These are phyloP conservation scores for Globisporangium uncinulatum DNA, from an alignment of 352 stramenopile species.

Conservation along the genomic window DNA sequence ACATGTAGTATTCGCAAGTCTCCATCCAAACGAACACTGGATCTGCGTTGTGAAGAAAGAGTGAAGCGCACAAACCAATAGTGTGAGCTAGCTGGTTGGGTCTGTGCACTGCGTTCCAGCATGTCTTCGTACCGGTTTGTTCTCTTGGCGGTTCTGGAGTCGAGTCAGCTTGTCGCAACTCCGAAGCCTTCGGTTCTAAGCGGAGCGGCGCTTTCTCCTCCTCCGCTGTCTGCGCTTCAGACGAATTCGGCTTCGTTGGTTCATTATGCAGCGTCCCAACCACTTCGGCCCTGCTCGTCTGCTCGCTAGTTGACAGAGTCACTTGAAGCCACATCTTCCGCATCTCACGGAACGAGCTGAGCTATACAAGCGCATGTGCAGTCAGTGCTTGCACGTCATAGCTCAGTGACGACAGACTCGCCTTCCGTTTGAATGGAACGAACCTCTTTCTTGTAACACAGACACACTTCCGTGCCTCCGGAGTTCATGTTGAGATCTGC, in stretches of 20 bases:
- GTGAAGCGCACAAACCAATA: neutral
- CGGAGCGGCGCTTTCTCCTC: too few species aligned
- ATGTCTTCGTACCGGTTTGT: neutral
- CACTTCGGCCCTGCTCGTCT: neutral
- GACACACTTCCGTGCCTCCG: conserved; percentile 63
- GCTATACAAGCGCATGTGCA: conserved; percentile 8
- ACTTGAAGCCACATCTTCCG: conserved; percentile 36
- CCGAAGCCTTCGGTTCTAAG: conserved; percentile 4
- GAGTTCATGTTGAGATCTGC: conserved; percentile 74
- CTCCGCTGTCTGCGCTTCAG: neutral
- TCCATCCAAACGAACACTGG: conserved; percentile 9
- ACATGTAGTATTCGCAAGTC: conserved; percentile 66
- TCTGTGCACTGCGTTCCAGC: too few species aligned
- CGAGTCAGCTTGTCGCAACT: conserved; percentile 7
- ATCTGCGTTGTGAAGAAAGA: neutral
- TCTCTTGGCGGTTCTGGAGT: neutral
- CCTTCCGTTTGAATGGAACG: neutral
- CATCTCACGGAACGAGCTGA: conserved; percentile 28
- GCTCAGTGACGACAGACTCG: neutral
- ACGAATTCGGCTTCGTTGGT: neutral
- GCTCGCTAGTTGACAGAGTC: conserved; percentile 8
- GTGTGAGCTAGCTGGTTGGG: neutral
- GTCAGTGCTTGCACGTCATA: neutral
- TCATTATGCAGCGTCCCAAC: too few species aligned
- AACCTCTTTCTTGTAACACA: conserved; percentile 84